Conservation (phyloP, 1,284 basidiomycete species). For the Ceratobasidium sp. region DNA sequence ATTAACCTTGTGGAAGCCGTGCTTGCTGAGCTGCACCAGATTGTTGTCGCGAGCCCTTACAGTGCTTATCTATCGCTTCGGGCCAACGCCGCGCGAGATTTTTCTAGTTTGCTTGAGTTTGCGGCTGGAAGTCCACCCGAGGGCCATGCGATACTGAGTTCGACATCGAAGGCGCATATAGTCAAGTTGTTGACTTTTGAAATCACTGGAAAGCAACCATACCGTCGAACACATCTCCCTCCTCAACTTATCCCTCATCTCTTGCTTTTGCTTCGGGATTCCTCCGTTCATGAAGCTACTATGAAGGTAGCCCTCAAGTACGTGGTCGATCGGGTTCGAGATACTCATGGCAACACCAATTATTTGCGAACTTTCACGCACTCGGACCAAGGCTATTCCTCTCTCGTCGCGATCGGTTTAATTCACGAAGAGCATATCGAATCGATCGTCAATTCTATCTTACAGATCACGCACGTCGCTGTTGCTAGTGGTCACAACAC, state of each 20-base stretch:
- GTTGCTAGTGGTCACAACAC: not conserved
- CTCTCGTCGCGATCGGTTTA: conserved; percentile 18
- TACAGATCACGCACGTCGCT: conserved; percentile 34
- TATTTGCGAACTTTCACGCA: conserved; percentile 26
- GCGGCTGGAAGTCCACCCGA: not conserved
- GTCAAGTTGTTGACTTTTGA: conserved; percentile 36
- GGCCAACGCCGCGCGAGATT: not conserved
- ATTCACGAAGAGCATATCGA: conserved; percentile 26
- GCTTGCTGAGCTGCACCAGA: conserved; percentile 30
- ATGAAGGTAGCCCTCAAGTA: conserved; percentile 22
- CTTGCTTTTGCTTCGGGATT: conserved; percentile 3
- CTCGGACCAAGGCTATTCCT: conserved; percentile 35
- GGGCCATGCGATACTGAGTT: not conserved
- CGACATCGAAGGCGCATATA: conserved; percentile 36
- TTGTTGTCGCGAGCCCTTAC: conserved; percentile 9
- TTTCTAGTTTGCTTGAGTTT: conserved; percentile 15
- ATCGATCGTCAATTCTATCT: conserved; percentile 16
- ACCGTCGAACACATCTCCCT: not conserved
- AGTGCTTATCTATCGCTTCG: conserved; percentile 35
- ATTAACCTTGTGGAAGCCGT: conserved; percentile 2
- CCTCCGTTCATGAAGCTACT: not conserved
- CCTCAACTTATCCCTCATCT: conserved; percentile 12
- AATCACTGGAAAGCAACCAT: conserved; percentile 10
- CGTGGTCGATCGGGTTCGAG: conserved; percentile 29
- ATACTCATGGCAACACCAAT: conserved; percentile 10